phyloP scores from a whole-genome alignment of 2,329 filamentous ascomycete species.

The Sporothrix sp. region DNA sequence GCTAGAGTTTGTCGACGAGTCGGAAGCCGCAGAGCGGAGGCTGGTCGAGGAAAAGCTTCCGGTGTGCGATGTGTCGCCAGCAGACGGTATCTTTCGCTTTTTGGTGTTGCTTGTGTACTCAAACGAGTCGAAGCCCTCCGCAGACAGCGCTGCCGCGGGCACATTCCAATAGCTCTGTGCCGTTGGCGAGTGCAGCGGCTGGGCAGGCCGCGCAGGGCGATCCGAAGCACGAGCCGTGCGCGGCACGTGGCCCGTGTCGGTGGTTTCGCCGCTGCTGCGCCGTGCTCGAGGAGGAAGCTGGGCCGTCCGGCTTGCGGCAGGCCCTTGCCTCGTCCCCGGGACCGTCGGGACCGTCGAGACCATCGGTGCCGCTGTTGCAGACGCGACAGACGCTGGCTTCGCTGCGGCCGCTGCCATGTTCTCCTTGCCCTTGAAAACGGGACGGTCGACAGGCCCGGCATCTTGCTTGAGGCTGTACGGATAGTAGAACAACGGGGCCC shows the following conservation, averaged over 20 bases:
- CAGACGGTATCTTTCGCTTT: conserved; percentile 93
- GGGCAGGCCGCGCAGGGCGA: conserved; percentile 6
- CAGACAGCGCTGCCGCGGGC: conserved; percentile 58
- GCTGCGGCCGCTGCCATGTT: not conserved
- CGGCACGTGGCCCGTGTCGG: conserved; percentile 25
- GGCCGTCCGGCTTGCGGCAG: not conserved
- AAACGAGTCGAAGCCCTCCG: conserved; percentile 91
- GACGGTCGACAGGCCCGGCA: conserved; percentile 35
- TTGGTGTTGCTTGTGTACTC: conserved; percentile 99
- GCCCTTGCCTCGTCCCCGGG: not conserved
- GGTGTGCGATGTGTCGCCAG: conserved; percentile 53
- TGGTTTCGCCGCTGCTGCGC: conserved; percentile 51
- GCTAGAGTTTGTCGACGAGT: conserved; percentile 18
- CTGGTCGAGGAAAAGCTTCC: conserved; percentile 33
- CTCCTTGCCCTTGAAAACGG: not conserved
- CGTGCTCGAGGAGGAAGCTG: not conserved
- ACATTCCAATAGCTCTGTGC: conserved; percentile 34
- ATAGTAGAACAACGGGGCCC: conserved; percentile 67
- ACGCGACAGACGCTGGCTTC: not conserved
- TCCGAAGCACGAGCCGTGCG: conserved; percentile 11
- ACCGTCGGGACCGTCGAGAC: not conserved
- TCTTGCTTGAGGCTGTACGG: conserved; percentile 48
- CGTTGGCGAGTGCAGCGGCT: conserved; percentile 1
- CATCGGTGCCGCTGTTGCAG: not conserved
- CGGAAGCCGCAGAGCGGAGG: conserved; percentile 22